These are phyloP conservation scores for Arctium minus DNA, from an alignment of 129 eudicot genomes.

Conservation along the genomic window DNA sequence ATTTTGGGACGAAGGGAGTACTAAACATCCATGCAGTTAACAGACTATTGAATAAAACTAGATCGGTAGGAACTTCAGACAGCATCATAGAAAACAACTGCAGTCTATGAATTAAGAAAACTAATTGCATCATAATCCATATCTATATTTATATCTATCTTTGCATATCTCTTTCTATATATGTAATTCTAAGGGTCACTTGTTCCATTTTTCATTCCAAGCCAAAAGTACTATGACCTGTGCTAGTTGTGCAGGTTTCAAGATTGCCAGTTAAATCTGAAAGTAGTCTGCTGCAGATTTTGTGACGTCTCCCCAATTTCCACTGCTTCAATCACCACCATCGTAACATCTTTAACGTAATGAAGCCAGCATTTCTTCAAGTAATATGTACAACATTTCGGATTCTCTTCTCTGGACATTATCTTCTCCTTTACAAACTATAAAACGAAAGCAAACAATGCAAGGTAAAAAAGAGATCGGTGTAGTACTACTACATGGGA, in stretches of 20 bases:
- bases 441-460: not conserved
- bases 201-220: not conserved
- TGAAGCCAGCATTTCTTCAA: slow-evolving; percentile 63
- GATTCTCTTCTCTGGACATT: slow-evolving; percentile 37
- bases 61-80: not conserved
- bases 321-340: slow-evolving; percentile 14
- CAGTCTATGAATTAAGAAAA: slow-evolving; percentile 1
- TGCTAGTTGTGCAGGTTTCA: not conserved
- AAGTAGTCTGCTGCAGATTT: slow-evolving; percentile 19
- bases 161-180: not conserved
- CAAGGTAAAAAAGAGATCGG: not conserved
- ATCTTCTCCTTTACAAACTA: slow-evolving; percentile 41
- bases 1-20: not conserved
- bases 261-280: slow-evolving; percentile 23
- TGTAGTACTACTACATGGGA: not conserved
- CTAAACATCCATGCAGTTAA: not conserved
- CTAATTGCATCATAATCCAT: not conserved
- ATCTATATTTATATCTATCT: not conserved
- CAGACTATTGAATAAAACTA: not conserved
- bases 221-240: not conserved
- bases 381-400: slow-evolving; percentile 52
- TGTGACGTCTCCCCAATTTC: slow-evolving; percentile 3
- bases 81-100: not conserved
- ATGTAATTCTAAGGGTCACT: not conserved
- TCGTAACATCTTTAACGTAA: slow-evolving; percentile 34